Percentiles rank a stretch among this genome's conserved stretches.
Evolutionary conservation across 106 monocot species (phyloP).

Genomic region (Chionographis japonica): DNA sequence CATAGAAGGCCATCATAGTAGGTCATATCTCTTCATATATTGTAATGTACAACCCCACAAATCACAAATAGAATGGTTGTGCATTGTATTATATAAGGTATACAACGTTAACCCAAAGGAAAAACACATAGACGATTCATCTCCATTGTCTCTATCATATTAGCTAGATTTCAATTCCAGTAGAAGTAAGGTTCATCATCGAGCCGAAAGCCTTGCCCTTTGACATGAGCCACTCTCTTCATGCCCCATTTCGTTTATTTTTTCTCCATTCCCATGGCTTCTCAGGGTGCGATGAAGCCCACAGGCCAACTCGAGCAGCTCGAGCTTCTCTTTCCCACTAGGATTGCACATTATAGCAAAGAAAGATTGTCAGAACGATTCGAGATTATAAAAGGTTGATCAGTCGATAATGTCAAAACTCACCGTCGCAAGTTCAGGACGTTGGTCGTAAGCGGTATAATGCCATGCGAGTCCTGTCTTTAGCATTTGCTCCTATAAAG

Average conservation of each 20-base stretch:
- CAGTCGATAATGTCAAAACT: not conserved
- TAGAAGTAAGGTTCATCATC: too few relatives aligned
- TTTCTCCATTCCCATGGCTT: slow-evolving; percentile 97
- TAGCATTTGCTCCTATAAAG: slow-evolving; percentile 75
- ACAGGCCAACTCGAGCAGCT: slow-evolving; percentile 51
- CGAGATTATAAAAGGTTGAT: not conserved
- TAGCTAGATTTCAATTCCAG: too few relatives aligned
- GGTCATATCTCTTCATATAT: too few relatives aligned
- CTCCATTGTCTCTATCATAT: too few relatives aligned
- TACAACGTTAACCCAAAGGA: too few relatives aligned
- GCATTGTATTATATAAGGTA: too few relatives aligned
- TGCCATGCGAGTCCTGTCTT: slow-evolving; percentile 84
- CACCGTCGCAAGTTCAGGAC: slow-evolving; percentile 70
- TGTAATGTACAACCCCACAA: too few relatives aligned
- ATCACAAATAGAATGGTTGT: too few relatives aligned
- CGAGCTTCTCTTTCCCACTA: slow-evolving; percentile 92
- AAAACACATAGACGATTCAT: too few relatives aligned
- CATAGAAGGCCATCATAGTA: too few relatives aligned
- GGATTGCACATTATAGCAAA: not conserved
- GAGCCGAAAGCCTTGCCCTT: too few relatives aligned
- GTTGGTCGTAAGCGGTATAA: slow-evolving; percentile 71
- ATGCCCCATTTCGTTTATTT: slow-evolving; percentile 43
- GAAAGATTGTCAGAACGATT: not conserved
- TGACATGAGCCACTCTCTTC: not conserved
- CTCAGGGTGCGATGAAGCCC: slow-evolving; percentile 72